These are phyloP conservation scores for Lentinula sp. DNA, from an alignment of 768 basidiomycete genomes.

Conservation along the genomic window DNA sequence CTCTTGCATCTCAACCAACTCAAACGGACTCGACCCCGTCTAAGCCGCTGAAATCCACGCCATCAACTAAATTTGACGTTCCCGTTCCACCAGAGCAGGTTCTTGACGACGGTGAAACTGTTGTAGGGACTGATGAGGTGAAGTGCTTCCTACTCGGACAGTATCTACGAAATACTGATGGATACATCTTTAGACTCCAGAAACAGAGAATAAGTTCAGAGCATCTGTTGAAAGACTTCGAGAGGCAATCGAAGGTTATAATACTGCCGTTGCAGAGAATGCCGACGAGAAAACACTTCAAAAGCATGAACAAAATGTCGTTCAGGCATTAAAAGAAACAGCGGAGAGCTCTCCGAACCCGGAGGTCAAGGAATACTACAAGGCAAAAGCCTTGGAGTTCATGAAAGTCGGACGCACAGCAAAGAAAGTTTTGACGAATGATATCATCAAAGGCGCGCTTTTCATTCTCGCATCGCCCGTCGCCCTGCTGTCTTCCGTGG, in stretches of 20 bases:
- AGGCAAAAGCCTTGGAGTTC: slow-evolving; percentile 1
- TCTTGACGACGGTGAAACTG: background rate
- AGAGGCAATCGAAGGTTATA: slow-evolving; percentile 1
- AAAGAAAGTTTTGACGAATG: slow-evolving; percentile 1
- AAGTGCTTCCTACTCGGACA: background rate
- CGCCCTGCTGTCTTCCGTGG: background rate
- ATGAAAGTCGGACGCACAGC: slow-evolving; percentile 2
- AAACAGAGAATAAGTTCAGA: slow-evolving; percentile 1
- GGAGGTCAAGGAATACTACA: slow-evolving; percentile 1
- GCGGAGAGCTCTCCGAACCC: slow-evolving; percentile 1
- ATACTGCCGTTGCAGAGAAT: background rate
- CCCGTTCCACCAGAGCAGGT: background rate
- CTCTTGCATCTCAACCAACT: background rate
- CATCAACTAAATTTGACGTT: background rate
- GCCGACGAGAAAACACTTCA: background rate
- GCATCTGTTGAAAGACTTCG: background rate
- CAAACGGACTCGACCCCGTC: background rate
- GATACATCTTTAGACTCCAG: background rate
- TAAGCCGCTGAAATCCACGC: background rate
- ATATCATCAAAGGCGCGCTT: background rate
- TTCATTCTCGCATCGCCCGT: slow-evolving; percentile 1
- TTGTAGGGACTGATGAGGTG: slow-evolving; percentile 1
- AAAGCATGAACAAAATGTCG: background rate
- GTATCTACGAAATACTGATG: background rate
- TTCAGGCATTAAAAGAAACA: background rate